Conservation (phyloP, 345 rosid genomes). For the Populus davidiana region DNA sequence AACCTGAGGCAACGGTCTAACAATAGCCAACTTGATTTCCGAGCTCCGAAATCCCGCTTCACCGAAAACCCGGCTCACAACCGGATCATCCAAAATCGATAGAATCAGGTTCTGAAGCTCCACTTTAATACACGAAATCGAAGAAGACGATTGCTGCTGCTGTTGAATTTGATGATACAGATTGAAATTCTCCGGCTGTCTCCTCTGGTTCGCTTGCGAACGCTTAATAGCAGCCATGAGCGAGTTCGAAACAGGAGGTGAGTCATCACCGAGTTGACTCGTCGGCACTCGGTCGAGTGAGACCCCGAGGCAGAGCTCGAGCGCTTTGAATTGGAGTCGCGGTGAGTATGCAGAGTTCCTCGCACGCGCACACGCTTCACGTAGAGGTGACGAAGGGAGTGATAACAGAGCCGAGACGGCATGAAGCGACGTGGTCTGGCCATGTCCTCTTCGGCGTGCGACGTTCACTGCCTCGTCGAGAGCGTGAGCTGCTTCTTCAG, state of each 20-base stretch:
- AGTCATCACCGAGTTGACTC: conserved; percentile 31
- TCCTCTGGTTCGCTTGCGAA: conserved; percentile 84
- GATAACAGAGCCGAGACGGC: conserved; percentile 57
- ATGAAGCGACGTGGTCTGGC: conserved; percentile 70
- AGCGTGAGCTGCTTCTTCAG: conserved; percentile 62
- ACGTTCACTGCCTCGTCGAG: conserved; percentile 63
- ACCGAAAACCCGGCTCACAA: conserved; percentile 57
- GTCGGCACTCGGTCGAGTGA: conserved; percentile 58
- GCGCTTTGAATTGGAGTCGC: conserved; percentile 57
- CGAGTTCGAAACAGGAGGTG: conserved; percentile 74
- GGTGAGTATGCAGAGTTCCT: conserved; percentile 37
- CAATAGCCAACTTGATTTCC: conserved; percentile 56
- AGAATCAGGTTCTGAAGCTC: conserved; percentile 53
- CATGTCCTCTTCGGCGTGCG: conserved; percentile 62
- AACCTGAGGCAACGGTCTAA: conserved; percentile 44
- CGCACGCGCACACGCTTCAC: conserved; percentile 62
- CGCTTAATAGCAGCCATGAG: conserved; percentile 97
- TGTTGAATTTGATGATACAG: conserved; percentile 35
- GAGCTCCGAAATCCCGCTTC: conserved; percentile 69
- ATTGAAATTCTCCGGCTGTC: conserved; percentile 78
- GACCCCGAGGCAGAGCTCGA: conserved; percentile 62
- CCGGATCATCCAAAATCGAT: conserved; percentile 72
- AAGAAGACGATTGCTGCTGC: conserved; percentile 30
- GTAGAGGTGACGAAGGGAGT: conserved; percentile 51
- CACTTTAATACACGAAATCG: conserved; percentile 35